Percentiles rank a stretch among this genome's conserved stretches.
Conservation (phyloP, 305 asterid genomes). For the Caryopteris hybrid region DNA sequence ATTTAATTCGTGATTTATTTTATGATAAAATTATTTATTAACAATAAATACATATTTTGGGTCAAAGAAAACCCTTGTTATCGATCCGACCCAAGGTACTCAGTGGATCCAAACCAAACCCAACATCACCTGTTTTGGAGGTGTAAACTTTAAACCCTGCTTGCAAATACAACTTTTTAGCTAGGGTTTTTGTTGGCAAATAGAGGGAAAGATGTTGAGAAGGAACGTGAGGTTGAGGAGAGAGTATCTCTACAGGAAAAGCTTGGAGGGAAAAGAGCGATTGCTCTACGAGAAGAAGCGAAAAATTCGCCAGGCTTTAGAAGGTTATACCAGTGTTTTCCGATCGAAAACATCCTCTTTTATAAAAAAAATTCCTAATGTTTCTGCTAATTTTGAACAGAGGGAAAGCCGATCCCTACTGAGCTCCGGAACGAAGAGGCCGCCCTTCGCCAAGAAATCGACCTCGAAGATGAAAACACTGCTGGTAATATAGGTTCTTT, state of each 20-base stretch:
- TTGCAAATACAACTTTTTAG: background rate
- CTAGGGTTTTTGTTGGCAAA: constrained; percentile 14
- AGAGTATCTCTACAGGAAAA: constrained; percentile 81
- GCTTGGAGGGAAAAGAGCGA: constrained; percentile 86
- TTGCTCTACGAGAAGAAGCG: constrained; percentile 85
- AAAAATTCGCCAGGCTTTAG: constrained; percentile 69
- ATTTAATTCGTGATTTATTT: too few species aligned
- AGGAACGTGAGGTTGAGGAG: constrained; percentile 71
- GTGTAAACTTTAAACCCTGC: constrained; percentile 1
- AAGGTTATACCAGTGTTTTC: constrained; percentile 31
- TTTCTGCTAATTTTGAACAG: constrained; percentile 26
- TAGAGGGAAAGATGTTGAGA: constrained; percentile 47
- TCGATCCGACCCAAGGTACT: too few species aligned
- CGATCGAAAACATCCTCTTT: background rate
- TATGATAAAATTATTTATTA: too few species aligned
- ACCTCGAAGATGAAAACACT: constrained; percentile 85
- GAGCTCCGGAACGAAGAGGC: constrained; percentile 95
- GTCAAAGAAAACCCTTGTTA: too few species aligned
- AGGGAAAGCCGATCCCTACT: constrained; percentile 96
- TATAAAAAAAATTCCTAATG: background rate
- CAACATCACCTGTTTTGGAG: too few species aligned
- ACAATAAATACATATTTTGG: too few species aligned
- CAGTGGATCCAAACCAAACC: too few species aligned
- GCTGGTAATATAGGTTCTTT: constrained; percentile 35
- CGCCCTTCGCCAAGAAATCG: constrained; percentile 84